Evolutionary conservation across 306 rosid species (phyloP).

Genomic region (Malus fusca): DNA sequence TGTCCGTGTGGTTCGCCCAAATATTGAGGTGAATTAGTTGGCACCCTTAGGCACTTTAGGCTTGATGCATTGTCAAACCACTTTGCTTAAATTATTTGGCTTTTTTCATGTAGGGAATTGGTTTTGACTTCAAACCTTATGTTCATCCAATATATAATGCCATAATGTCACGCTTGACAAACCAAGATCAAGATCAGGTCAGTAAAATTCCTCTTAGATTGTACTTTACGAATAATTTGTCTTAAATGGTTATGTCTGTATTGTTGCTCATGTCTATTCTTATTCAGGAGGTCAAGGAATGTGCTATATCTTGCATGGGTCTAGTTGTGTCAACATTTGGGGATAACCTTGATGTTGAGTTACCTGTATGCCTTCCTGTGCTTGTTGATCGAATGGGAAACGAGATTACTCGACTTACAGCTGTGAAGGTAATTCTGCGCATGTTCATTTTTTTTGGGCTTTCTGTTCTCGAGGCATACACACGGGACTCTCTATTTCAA

Average conservation of each 20-base stretch:
- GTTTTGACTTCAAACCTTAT: slow-evolving; percentile 80
- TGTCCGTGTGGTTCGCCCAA: slow-evolving; percentile 86
- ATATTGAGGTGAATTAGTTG: slow-evolving; percentile 56
- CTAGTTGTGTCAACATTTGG: slow-evolving; percentile 96
- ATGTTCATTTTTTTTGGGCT: not conserved
- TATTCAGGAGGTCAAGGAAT: slow-evolving; percentile 94
- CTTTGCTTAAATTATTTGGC: slow-evolving; percentile 19
- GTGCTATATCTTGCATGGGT: slow-evolving; percentile 98
- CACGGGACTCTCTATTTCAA: not conserved
- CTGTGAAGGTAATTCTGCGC: slow-evolving; percentile 74
- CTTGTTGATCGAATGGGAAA: slow-evolving; percentile 99
- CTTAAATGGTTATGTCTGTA: not conserved
- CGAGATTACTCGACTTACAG: slow-evolving; percentile 96
- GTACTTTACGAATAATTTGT: not conserved
- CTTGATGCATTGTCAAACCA: slow-evolving; percentile 6
- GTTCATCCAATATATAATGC: slow-evolving; percentile 84
- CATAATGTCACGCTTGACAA: slow-evolving; percentile 95
- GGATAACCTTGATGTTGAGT: slow-evolving; percentile 65
- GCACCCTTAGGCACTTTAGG: not conserved
- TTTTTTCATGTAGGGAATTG: slow-evolving; percentile 42
- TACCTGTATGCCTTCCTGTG: slow-evolving; percentile 91
- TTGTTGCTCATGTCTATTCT: slow-evolving; percentile 19
- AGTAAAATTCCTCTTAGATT: slow-evolving; percentile 21
- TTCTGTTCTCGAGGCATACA: not conserved
- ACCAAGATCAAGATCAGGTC: slow-evolving; percentile 99